These are phyloP conservation scores for Juncus effusus DNA, from an alignment of 176 grass and related monocot genomes.

Conservation along the genomic window DNA sequence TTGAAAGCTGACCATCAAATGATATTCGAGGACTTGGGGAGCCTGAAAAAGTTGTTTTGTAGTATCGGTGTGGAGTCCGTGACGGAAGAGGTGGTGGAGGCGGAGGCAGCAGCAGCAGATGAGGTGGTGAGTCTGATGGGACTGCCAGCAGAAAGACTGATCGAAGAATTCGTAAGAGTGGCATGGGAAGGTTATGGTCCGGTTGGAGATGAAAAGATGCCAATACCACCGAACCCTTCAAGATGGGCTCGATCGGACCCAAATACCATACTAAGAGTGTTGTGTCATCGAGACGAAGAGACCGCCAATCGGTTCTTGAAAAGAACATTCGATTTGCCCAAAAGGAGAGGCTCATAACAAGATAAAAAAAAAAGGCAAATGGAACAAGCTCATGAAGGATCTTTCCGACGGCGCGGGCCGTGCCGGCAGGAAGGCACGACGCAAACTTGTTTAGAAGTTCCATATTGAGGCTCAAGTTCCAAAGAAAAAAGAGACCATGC, in stretches of 20 bases:
- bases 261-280: conserved; percentile 51
- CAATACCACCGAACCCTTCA: conserved; percentile 32
- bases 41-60: conserved; percentile 47
- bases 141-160: conserved; percentile 42
- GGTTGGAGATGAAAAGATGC: conserved; percentile 28
- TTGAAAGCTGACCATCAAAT: conserved; percentile 15
- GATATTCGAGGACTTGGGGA: conserved; percentile 45
- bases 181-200: conserved; percentile 11
- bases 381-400: conserved; percentile 24
- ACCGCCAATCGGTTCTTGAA: conserved; percentile 56
- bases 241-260: conserved; percentile 49
- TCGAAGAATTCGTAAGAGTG: conserved; percentile 33
- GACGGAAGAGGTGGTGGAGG: conserved; percentile 41
- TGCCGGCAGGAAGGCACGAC: conserved; percentile 12
- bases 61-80: conserved; percentile 34
- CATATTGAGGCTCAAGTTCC: background rate
- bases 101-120: conserved; percentile 31
- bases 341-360: conserved; percentile 35
- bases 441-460: conserved; percentile 20
- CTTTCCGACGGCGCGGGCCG: background rate
- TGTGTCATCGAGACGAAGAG: conserved; percentile 67
- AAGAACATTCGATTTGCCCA: conserved; percentile 50
- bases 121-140: conserved; percentile 50
- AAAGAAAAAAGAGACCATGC: too few species aligned
- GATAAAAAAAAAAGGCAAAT: background rate